phyloP scores from a whole-genome alignment of 352 stramenopile species.

The Phytophthora pini region DNA sequence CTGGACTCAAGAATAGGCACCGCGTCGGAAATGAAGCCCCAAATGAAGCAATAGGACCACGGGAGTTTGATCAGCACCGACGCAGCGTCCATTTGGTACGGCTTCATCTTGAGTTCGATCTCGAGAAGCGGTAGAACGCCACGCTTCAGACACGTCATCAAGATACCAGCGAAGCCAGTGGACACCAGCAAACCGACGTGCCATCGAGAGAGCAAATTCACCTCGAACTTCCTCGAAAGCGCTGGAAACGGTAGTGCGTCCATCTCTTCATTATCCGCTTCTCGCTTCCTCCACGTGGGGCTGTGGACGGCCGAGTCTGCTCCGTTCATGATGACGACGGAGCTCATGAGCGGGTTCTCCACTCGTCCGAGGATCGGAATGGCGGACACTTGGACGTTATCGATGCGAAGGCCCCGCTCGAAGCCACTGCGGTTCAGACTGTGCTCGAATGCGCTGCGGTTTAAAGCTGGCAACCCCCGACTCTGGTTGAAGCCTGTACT shows the following conservation, averaged over 20 bases:
- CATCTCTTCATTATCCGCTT: conserved; percentile 4
- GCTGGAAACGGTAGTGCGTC: conserved; percentile 27
- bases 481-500: conserved; percentile 34
- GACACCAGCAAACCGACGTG: conserved; percentile 48
- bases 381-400: conserved; percentile 32
- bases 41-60: conserved; percentile 76
- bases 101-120: conserved; percentile 42
- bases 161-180: conserved; percentile 43
- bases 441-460: conserved; percentile 28
- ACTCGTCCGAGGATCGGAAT: conserved; percentile 35
- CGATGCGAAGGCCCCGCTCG: conserved; percentile 26
- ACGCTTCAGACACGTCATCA: conserved; percentile 53
- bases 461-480: conserved; percentile 16
- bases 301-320: conserved; percentile 28
- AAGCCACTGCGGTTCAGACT: conserved; percentile 23
- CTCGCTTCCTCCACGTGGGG: conserved; percentile 20
- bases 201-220: conserved; percentile 33
- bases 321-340: conserved; percentile 41
- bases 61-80: conserved; percentile 46
- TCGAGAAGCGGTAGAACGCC: conserved; percentile 47
- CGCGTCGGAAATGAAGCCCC: conserved; percentile 80
- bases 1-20: conserved; percentile 75
- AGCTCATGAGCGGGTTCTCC: conserved; percentile 38
- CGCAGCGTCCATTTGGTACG: conserved; percentile 46
- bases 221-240: conserved; percentile 31